Evolutionary conservation across 23 red algal genomes (phyloP), one percentile per base, ranked within the genome.

Genomic region (Gracilaria domingensis): DNA sequence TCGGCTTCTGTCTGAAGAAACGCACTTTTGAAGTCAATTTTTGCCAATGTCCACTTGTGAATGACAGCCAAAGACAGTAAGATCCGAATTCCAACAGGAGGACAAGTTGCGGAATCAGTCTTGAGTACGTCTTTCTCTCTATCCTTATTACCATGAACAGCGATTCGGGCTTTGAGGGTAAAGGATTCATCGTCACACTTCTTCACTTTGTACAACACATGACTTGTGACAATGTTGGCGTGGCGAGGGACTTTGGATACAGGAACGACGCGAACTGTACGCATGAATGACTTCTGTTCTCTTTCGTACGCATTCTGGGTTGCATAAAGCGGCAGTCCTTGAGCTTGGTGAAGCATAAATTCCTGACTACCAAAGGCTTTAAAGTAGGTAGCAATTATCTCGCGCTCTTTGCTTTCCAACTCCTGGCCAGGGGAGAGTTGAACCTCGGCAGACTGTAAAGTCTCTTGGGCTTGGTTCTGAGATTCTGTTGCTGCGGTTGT

Each of bases 191-290:
- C 88, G 35, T 92, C 58, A 42, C 42, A 81, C n/a, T 20, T 82
- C 37, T 83, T 92, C 12, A 82, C 29, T 26, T 83, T 92, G 77
- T 73, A 92, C 1, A 92, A 51, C 14, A 77, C 76, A 69, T 92
- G 78, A 33, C 88, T 83, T 36, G 1, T 58, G 2, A 83, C 62
- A 14, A 83, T 83, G 40, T 92, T 83, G 9, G 88, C 76, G 38
- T 58, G 1, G 13, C 35, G 34, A 9, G 78, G 88, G 6, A 92
- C 66, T 14, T 73, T 0, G 17, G 72, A 66, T 23, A 83, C 44
- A 20, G 56, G 30, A 3, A 92, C 88, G 25, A 73, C 51, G 24
- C 64, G n/a, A 8, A 92, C 77, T 18, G 29, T 92, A 40, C 83
- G 83, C 64, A 58, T 75, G 65, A 92, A 92, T 14, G 57, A 56